A percentile compares a stretch with the other conserved stretches of the same genome.
These are phyloP conservation scores for Aegilops bicornis DNA, from an alignment of 176 grass and related monocot species.

Conservation along the genomic window DNA sequence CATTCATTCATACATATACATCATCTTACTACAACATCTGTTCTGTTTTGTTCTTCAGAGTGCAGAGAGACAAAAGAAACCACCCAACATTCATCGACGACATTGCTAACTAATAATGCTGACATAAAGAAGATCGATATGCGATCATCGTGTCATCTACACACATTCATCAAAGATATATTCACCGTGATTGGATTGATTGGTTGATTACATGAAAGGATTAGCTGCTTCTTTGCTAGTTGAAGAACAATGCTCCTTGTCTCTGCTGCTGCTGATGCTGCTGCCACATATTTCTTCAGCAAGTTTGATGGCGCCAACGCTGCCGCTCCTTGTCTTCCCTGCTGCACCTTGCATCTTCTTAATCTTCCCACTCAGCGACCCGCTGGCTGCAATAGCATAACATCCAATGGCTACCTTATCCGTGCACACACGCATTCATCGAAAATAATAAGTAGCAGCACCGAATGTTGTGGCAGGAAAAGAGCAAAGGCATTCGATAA, in stretches of 20 bases:
- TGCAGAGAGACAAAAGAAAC: neutral
- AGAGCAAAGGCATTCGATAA: neutral
- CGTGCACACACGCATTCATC: neutral
- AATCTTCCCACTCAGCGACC: slow-evolving; percentile 57
- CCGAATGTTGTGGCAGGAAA: neutral
- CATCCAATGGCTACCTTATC: neutral
- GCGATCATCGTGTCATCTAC: neutral
- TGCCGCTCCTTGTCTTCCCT: slow-evolving; percentile 24
- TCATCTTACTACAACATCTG: neutral
- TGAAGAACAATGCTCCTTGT: neutral
- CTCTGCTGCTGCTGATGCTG: neutral
- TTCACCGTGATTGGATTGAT: neutral
- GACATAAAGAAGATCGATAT: neutral
- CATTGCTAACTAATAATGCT: neutral
- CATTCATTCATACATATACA: neutral
- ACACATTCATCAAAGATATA: neutral
- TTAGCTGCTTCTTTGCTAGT: slow-evolving; percentile 3
- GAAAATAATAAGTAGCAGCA: neutral
- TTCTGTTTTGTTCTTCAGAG: neutral
- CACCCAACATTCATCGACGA: neutral
- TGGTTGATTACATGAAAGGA: slow-evolving; percentile 9
- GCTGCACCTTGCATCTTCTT: slow-evolving; percentile 34
- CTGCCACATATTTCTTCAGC: slow-evolving; percentile 11
- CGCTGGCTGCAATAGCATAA: slow-evolving; percentile 46
- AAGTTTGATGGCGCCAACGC: neutral